Evolutionary conservation across 1,284 basidiomycete genomes (phyloP), one percentile per base, ranked within the genome.

Genomic region (Leccinum pallidistipes): DNA sequence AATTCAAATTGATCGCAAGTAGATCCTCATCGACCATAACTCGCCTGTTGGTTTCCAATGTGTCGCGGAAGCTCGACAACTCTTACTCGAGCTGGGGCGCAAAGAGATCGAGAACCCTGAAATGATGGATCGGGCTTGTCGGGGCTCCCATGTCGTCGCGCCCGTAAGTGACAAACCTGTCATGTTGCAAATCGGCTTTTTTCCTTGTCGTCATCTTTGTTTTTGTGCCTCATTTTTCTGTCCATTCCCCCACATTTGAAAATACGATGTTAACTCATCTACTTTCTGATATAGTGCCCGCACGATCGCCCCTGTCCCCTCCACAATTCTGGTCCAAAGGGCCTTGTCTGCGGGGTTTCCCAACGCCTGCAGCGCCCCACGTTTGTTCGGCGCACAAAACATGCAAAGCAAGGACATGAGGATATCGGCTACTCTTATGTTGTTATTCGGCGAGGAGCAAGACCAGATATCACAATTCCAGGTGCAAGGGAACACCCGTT

Each of bases 361-460:
- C 96, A 98, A 73, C 85, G 93, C 55, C 78, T 97, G 45, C 92
- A 96, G 71, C 84, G 93, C 14, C 96, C 97, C 7, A 77, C 81
- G 9, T 97, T 97, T 76, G 80, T 95, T 47, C 88, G 95, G 36
- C 83, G 81, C 65, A 98, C 95, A 6, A 97, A 97, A 74, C 93
- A 96, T 74, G 88, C 89, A 14, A 84, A 84, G 34, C 76, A 84
- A 40, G 93, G 92, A 2, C 92, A 97, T 68, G 94, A 97, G 76
- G 90, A 95, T 66, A 84, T 88, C 40, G 86, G 86, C 32, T 98
- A 95, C 73, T 94, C 94, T 18, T 99, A 99, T 73, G 87, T 98
- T 45, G 90, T 96, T 31, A 83, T 99, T 57, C 87, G 87, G 34
- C 84, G 94, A 45, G 97, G 96, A 1, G 64, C 78, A 27, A 82